Conservation (phyloP, 768 basidiomycete genomes). For the Termitomyces sp. region DNA sequence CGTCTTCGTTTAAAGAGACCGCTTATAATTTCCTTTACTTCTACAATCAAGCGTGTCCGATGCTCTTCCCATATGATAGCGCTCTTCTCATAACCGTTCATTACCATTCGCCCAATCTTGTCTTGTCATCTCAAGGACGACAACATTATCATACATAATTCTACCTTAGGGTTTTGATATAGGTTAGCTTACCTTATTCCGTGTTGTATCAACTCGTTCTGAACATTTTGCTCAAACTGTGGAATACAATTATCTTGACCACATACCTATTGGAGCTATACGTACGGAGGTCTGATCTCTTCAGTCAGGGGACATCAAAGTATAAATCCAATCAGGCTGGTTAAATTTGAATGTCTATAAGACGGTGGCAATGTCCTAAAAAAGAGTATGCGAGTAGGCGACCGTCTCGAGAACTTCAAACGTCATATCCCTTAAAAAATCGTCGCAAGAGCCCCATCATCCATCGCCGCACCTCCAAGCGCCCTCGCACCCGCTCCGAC, state of each 20-base stretch:
- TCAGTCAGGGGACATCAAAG: not conserved
- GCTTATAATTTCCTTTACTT: conserved; percentile 6
- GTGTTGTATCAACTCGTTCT: conserved; percentile 6
- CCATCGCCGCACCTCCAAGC: conserved; percentile 28
- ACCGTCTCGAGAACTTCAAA: not conserved
- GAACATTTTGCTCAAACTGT: not conserved
- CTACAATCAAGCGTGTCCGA: conserved; percentile 3
- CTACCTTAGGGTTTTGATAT: not conserved
- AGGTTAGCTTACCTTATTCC: conserved; percentile 2
- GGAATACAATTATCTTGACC: conserved; percentile 6
- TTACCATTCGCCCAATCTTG: not conserved
- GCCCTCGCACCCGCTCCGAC: conserved; percentile 52
- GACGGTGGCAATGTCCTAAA: not conserved
- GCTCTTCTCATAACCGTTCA: not conserved
- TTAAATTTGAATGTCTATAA: not conserved
- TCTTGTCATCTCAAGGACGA: not conserved
- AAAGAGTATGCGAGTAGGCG: not conserved
- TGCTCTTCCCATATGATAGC: not conserved
- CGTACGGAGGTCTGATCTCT: not conserved
- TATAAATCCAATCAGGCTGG: not conserved
- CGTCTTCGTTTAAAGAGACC: conserved; percentile 5
- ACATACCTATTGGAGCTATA: not conserved
- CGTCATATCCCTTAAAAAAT: conserved; percentile 37
- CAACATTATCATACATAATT: not conserved
- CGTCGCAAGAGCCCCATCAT: conserved; percentile 50